Conservation (phyloP, 345 rosid species). For the Camelina laxa region DNA sequence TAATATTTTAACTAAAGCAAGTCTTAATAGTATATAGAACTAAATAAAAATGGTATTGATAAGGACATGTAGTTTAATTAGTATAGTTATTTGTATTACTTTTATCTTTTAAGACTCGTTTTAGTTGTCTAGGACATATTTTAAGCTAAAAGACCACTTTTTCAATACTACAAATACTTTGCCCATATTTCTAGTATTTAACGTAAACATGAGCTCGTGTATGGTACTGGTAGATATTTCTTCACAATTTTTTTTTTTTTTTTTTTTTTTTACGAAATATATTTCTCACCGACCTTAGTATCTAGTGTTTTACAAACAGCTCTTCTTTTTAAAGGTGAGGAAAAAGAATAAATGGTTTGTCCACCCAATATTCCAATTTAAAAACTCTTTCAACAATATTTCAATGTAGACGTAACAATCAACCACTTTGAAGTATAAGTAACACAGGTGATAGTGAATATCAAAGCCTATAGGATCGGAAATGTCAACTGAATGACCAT, state of each 20-base stretch:
- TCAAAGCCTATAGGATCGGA: not conserved
- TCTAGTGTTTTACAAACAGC: not conserved
- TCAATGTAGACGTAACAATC: slow-evolving; percentile 18
- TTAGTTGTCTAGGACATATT: not conserved
- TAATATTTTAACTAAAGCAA: not conserved
- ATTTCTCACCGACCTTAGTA: not conserved
- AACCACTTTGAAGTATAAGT: slow-evolving; percentile 12
- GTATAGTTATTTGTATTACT: not conserved
- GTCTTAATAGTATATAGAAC: not conserved
- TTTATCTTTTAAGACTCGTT: not conserved
- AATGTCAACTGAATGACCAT: slow-evolving; percentile 5
- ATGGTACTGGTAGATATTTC: not conserved
- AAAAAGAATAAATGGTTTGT: not conserved
- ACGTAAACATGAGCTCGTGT: not conserved
- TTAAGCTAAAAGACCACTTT: not conserved
- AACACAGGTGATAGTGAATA: not conserved
- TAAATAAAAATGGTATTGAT: no score
- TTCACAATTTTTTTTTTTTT: no score
- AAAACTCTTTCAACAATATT: not conserved
- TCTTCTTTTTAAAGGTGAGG: not conserved
- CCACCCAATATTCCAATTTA: not conserved
- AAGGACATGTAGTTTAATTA: no score
- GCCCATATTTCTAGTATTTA: not conserved
- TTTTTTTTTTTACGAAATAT: not conserved
- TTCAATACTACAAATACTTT: not conserved